phyloP scores from a whole-genome alignment of 495 filamentous ascomycete species.

The Parmelia sp. region DNA sequence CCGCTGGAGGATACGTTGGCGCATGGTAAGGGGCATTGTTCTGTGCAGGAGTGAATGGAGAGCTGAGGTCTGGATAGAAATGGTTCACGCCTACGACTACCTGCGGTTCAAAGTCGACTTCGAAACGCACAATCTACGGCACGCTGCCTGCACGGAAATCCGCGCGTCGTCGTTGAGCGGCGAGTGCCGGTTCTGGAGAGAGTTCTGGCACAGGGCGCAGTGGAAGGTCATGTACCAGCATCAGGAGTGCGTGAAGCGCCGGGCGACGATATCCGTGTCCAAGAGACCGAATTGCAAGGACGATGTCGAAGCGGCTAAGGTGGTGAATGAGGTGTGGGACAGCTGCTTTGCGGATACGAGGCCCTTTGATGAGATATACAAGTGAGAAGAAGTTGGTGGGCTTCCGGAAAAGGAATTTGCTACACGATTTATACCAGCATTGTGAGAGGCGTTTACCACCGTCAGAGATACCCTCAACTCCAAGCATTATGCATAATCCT shows the following conservation, averaged over 20 bases:
- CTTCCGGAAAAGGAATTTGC: not conserved
- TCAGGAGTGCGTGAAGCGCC: conserved; percentile 79
- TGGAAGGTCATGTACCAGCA: conserved; percentile 87
- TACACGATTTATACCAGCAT: conserved; percentile 9
- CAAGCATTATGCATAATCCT: conserved; percentile 13
- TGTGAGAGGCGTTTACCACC: not conserved
- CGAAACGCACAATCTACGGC: conserved; percentile 61
- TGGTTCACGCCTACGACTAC: conserved; percentile 96
- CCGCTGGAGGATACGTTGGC: conserved; percentile 90
- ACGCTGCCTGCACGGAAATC: conserved; percentile 97
- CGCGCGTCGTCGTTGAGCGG: conserved; percentile 85
- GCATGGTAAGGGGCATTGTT: conserved; percentile 41
- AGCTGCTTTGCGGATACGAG: conserved; percentile 91
- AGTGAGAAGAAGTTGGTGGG: conserved; percentile 43
- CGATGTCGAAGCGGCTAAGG: conserved; percentile 75
- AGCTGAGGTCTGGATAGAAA: conserved; percentile 46
- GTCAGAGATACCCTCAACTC: conserved; percentile 18
- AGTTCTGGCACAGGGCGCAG: conserved; percentile 75
- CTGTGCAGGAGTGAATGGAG: not conserved
- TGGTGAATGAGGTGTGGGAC: conserved; percentile 96
- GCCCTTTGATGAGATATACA: conserved; percentile 94
- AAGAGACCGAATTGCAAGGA: conserved; percentile 73
- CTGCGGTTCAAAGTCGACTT: conserved; percentile 84
- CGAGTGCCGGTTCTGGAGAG: conserved; percentile 85
- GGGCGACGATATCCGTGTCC: conserved; percentile 71